Conservation (phyloP, 169 alveolate species). For the Sarcocystis neurona region DNA sequence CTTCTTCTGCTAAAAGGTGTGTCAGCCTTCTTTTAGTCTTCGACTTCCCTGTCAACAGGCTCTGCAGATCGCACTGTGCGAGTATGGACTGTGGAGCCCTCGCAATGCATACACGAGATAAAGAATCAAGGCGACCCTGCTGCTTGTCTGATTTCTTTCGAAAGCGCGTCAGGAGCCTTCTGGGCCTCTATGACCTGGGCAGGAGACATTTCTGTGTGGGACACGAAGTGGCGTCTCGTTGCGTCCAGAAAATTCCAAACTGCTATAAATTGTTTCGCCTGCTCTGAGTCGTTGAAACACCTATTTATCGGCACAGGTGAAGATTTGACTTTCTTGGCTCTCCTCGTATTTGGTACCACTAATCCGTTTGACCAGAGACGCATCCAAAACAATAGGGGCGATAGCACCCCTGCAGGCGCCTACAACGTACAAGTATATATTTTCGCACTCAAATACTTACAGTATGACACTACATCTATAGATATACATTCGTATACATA, state of each 20-base stretch:
- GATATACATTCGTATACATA: too few species aligned
- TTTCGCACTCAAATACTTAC: too few species aligned
- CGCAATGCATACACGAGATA: background rate
- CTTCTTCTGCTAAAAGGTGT: too few species aligned
- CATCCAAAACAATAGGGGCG: too few species aligned
- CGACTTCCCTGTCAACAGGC: conserved; percentile 1
- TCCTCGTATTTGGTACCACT: too few species aligned
- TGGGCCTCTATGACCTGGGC: conserved; percentile 11
- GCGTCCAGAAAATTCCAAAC: background rate
- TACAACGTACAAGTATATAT: too few species aligned
- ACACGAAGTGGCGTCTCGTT: background rate
- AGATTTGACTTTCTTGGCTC: too few species aligned
- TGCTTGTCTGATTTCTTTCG: background rate
- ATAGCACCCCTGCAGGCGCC: too few species aligned
- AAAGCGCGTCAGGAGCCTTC: background rate
- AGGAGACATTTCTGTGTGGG: conserved; percentile 15
- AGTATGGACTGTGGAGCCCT: background rate
- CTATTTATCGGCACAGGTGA: conserved; percentile 25
- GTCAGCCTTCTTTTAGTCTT: background rate
- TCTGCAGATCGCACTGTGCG: conserved; percentile 1
- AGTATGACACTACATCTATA: too few species aligned
- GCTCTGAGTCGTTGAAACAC: background rate
- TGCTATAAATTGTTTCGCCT: background rate
- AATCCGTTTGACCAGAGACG: too few species aligned
- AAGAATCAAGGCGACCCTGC: conserved; percentile 11